These are phyloP conservation scores for Grammothele lineata DNA, from an alignment of 768 basidiomycete species.

Conservation along the genomic window DNA sequence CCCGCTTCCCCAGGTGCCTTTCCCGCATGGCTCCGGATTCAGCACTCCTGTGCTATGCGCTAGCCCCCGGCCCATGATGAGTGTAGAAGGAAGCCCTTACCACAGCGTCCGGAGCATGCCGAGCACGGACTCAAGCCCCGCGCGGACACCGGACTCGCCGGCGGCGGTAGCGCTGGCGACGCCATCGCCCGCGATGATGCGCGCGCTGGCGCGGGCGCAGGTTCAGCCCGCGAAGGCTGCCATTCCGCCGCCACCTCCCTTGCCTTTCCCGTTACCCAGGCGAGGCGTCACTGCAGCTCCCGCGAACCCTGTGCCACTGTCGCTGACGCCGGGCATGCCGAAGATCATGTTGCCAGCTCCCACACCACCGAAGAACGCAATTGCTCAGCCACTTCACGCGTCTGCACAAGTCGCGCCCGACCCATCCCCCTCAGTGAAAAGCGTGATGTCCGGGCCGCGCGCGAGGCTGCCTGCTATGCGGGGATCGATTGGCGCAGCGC, in stretches of 20 bases:
- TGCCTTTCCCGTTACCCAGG: background rate
- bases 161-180: constrained; percentile 11
- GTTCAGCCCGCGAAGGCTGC: background rate
- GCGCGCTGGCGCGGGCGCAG: background rate
- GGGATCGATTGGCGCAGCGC: background rate
- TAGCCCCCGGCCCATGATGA: constrained; percentile 11
- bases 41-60: constrained; percentile 5
- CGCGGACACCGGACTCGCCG: constrained; percentile 9
- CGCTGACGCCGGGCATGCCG: no score
- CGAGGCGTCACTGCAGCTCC: background rate
- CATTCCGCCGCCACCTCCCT: background rate
- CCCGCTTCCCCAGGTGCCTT: constrained; percentile 1
- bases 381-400: no score
- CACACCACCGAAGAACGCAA: no score
- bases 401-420: no score
- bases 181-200: background rate
- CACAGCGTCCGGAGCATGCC: constrained; percentile 9
- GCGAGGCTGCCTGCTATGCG: constrained; percentile 7
- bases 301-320: no score
- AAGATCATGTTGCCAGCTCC: no score
- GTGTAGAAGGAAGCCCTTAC: constrained; percentile 4
- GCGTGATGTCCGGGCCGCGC: constrained; percentile 3
- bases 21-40: constrained; percentile 8
- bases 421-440: no score
- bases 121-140: constrained; percentile 1